phyloP scores from a whole-genome alignment of 768 basidiomycete genomes.

The Pulveroboletus sp. region DNA sequence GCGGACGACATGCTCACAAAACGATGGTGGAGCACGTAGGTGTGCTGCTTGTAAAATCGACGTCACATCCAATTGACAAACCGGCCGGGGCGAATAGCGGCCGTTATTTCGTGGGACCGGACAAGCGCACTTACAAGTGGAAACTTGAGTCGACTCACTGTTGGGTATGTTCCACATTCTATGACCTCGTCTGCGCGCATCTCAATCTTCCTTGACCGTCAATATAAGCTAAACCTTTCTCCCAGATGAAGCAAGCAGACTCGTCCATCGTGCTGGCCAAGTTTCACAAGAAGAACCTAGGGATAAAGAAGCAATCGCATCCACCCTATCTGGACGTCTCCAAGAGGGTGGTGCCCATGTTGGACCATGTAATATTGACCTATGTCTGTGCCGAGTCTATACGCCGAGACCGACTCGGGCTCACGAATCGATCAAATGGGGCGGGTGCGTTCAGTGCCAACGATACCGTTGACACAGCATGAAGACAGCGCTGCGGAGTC shows the following conservation, averaged over 20 bases:
- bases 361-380: conserved; percentile 28
- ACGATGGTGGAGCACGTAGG: conserved; percentile 16
- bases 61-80: neutral
- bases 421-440: conserved; percentile 1
- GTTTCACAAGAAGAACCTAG: conserved; percentile 25
- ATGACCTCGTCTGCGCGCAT: too few relatives aligned
- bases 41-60: neutral
- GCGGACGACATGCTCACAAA: conserved; percentile 22
- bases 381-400: conserved; percentile 27
- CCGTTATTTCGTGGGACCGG: conserved; percentile 32
- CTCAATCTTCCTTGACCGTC: too few relatives aligned
- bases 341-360: conserved; percentile 15
- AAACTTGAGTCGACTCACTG: conserved; percentile 26
- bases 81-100: conserved; percentile 9
- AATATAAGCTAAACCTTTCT: neutral
- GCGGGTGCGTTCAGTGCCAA: neutral
- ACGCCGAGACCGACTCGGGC: conserved; percentile 21
- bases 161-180: conserved; percentile 12
- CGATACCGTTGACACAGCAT: neutral
- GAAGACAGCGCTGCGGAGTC: too few relatives aligned
- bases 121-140: conserved; percentile 35
- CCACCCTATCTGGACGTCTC: conserved; percentile 28
- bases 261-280: conserved; percentile 14
- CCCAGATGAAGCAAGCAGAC: conserved; percentile 21
- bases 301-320: conserved; percentile 2